Evolutionary conservation across 2,329 filamentous ascomycete species (phyloP).

Genomic region (Phaeophleospora eucalypticola): DNA sequence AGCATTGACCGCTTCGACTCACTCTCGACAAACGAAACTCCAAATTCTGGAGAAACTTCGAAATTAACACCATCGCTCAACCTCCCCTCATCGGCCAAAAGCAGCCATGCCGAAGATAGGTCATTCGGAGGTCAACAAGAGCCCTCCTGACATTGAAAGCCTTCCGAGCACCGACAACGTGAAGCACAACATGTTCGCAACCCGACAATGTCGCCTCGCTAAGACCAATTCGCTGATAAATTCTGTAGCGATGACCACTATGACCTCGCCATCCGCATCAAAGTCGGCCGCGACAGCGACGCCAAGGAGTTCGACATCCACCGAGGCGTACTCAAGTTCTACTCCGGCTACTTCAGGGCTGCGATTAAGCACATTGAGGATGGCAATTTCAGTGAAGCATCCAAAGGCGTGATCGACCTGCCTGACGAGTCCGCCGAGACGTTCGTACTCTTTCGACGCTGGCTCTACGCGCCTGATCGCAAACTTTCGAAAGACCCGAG

Average conservation of each 20-base stretch:
- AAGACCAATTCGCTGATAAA: not conserved
- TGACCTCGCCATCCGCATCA: slow-evolving; percentile 5
- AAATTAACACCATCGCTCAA: no score
- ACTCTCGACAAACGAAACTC: no score
- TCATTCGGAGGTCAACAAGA: not conserved
- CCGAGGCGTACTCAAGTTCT: slow-evolving; percentile 18
- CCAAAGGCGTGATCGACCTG: slow-evolving; percentile 7
- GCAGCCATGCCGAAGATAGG: no score
- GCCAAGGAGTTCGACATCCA: slow-evolving; percentile 15
- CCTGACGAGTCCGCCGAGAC: slow-evolving; percentile 11
- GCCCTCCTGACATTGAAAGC: not conserved
- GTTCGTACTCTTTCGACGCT: slow-evolving; percentile 15
- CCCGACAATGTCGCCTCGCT: not conserved
- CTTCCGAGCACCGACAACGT: not conserved
- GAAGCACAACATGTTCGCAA: not conserved
- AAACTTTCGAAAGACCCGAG: not conserved
- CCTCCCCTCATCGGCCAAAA: no score
- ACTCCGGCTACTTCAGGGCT: slow-evolving; percentile 20
- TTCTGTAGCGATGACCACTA: not conserved
- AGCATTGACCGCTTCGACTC: no score
- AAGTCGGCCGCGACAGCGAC: slow-evolving; percentile 9
- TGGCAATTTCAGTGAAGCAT: slow-evolving; percentile 11
- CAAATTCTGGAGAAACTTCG: no score
- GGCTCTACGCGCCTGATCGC: slow-evolving; percentile 15
- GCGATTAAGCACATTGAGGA: slow-evolving; percentile 15